Percentiles rank a stretch among this genome's conserved stretches.
These are phyloP conservation scores for Mixia osmundae DNA, from an alignment of 1,284 basidiomycete genomes.

Conservation along the genomic window DNA sequence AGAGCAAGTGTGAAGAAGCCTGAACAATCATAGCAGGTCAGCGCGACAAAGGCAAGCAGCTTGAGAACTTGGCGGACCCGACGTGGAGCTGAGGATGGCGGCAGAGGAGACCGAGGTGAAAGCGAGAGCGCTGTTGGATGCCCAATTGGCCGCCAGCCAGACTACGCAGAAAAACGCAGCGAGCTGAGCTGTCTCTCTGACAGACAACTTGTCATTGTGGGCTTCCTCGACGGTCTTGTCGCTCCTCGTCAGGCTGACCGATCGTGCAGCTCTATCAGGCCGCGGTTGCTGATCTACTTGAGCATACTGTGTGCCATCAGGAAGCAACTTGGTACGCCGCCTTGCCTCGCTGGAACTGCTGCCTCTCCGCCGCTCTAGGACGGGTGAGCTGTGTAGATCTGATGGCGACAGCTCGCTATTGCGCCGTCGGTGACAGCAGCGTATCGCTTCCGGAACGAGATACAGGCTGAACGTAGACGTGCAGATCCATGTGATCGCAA, in stretches of 20 bases:
- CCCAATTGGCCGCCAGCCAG: constrained; percentile 66
- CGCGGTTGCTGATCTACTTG: too few relatives aligned
- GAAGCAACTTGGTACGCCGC: too few relatives aligned
- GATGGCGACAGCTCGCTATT: too few relatives aligned
- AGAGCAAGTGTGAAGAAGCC: constrained; percentile 84
- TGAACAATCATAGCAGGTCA: constrained; percentile 20
- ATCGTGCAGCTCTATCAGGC: too few relatives aligned
- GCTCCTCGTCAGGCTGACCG: too few relatives aligned
- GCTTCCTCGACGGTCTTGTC: too few relatives aligned
- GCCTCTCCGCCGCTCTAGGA: too few relatives aligned
- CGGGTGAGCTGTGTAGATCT: too few relatives aligned
- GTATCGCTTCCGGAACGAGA: constrained; percentile 39
- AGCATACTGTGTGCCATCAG: too few relatives aligned
- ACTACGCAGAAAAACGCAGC: constrained; percentile 42
- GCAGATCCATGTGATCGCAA: constrained; percentile 51
- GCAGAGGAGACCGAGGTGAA: constrained; percentile 77
- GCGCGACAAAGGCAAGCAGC: constrained; percentile 1
- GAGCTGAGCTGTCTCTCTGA: constrained; percentile 45
- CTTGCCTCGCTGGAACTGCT: too few relatives aligned
- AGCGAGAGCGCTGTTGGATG: constrained; percentile 50
- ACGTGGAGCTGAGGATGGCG: constrained; percentile 67
- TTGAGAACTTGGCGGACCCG: constrained; percentile 30
- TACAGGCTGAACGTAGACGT: constrained; percentile 76
- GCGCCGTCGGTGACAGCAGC: too few relatives aligned
- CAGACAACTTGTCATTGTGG: constrained; percentile 7